Percentiles rank a stretch among this genome's conserved stretches.
Conservation (phyloP, 2,329 filamentous ascomycete genomes). For the Aspergillus awamori region DNA sequence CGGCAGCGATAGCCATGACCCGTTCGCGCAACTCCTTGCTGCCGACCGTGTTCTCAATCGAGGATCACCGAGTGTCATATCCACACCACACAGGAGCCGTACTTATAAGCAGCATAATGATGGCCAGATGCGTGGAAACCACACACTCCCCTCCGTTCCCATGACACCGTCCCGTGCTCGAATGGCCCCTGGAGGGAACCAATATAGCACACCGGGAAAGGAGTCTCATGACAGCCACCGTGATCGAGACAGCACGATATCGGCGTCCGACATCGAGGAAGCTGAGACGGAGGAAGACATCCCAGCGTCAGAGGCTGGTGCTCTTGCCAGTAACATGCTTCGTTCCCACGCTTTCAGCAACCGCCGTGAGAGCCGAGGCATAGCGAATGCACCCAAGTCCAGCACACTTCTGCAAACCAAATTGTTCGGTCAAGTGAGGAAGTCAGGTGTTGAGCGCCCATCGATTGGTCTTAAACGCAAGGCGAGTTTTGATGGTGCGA, state of each 20-base stretch:
- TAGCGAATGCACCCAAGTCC: slow-evolving; percentile 44
- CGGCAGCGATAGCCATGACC: slow-evolving; percentile 60
- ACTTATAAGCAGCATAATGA: slow-evolving; percentile 52
- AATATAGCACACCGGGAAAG: slow-evolving; percentile 61
- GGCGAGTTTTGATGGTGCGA: slow-evolving; percentile 39
- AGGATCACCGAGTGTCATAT: slow-evolving; percentile 73
- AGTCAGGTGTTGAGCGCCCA: slow-evolving; percentile 50
- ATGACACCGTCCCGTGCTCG: slow-evolving; percentile 68
- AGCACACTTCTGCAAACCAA: slow-evolving; percentile 62
- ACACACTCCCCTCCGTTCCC: slow-evolving; percentile 83
- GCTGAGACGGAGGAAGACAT: slow-evolving; percentile 66
- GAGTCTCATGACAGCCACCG: slow-evolving; percentile 56
- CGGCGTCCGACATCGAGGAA: slow-evolving; percentile 60
- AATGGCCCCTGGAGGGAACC: slow-evolving; percentile 52
- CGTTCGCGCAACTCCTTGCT: slow-evolving; percentile 75
- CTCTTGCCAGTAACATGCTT: slow-evolving; percentile 74
- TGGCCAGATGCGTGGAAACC: slow-evolving; percentile 73
- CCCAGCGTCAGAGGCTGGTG: slow-evolving; percentile 74
- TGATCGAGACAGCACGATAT: slow-evolving; percentile 85
- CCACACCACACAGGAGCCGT: slow-evolving; percentile 64
- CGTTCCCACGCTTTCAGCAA: slow-evolving; percentile 56
- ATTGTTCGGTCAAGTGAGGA: slow-evolving; percentile 64
- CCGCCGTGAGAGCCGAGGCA: slow-evolving; percentile 38
- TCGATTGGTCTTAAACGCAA: slow-evolving; percentile 42
- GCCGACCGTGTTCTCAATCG: slow-evolving; percentile 76